Evolutionary conservation across 2,329 filamentous ascomycete genomes (phyloP), one percentile per base, ranked within the genome.

Genomic region (Stenocarpella maydis): DNA sequence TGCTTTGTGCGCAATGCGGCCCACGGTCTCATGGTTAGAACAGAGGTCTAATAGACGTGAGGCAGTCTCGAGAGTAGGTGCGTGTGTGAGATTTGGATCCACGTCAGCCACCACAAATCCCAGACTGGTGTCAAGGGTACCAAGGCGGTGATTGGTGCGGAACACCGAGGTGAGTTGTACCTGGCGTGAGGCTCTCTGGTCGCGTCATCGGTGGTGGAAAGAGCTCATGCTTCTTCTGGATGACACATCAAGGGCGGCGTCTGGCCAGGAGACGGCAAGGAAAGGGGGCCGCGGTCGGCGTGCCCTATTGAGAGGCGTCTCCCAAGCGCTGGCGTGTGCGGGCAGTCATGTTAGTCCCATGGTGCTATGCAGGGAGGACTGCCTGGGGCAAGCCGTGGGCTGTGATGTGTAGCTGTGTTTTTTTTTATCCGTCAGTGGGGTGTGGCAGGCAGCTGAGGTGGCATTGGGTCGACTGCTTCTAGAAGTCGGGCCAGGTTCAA

Each of bases 41-140:
- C n/a, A n/a, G n/a, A n/a, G n/a, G n/a, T n/a, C n/a, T n/a, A n/a
- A n/a, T n/a, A n/a, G n/a, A n/a, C n/a, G 39, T 4, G 26, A 61
- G 58, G 58, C 41, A 61, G 41, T 31, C 41, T 26, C 34, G 12
- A 61, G 26, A 43, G n/a, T n/a, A n/a, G n/a, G n/a, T n/a, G n/a
- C n/a, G n/a, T 24, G 41, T 61, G 58, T 61, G 26, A 49, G 58
- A 63, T 49, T n/a, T 49, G 28, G 43, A 19, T 37, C 43, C 58
- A 63, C 58, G 58, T 63, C 58, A 63, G 58, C 55, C 58, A 63
- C 58, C 58, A 49, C 4, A 49, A 63, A 34, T n/a, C 58, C 47
- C 58, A 45, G n/a, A 17, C 31, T 63, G 58, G n/a, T 9, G 15
- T 49, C n/a, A 26, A 34, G 17, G 28, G 58, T 26, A 49, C 58